Evolutionary conservation across 352 stramenopile genomes (phyloP), one percentile per base, ranked within the genome.

Genomic region (Pythium aquatile): DNA sequence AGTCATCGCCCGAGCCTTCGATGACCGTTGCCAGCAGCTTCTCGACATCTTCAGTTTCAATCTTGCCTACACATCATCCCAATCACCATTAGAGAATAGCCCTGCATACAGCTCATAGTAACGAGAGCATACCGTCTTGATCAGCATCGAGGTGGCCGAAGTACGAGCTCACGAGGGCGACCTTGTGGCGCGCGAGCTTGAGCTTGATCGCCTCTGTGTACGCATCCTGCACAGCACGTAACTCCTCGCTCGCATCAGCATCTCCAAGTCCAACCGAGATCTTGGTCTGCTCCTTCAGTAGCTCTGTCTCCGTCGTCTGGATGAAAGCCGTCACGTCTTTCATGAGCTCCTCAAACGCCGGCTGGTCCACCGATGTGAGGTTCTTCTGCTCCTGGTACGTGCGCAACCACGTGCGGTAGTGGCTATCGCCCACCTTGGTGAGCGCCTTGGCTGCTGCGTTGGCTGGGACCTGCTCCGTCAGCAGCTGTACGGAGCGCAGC

Each of bases 141-240:
- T 90, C 76, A 42, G 78, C 80, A 68, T 90, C 82, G 35, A 91
- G 59, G 26, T 79, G 65, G 46, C 79, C 78, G 52, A 91, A 91
- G 55, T 63, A 73, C 20, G 55, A 44, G 10, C 55, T 69, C 24
- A 73, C 63, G 14, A 75, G 72, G 26, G 63, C 64, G 60, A 70
- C 87, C 62, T 90, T 91, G 73, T 85, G 79, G 33, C 74, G 77
- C 13, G 72, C 76, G 26, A 91, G 68, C 63, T 87, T 88, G 24
- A 88, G n/a, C 65, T 84, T 78, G 28, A 88, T 55, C 7, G 76
- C 80, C 20, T 90, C 77, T 9, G 87, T 61, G 33, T 87, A 88
- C 14, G 63, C 68, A 17, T 72, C 69, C 0, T 68, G 69, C 42
- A 64, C 66, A 9, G 48, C 29, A 3, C 62, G 56, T 26, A 62